Evolutionary conservation across 148 eudicot genomes (phyloP).

Genomic region (Diospyros kaki): DNA sequence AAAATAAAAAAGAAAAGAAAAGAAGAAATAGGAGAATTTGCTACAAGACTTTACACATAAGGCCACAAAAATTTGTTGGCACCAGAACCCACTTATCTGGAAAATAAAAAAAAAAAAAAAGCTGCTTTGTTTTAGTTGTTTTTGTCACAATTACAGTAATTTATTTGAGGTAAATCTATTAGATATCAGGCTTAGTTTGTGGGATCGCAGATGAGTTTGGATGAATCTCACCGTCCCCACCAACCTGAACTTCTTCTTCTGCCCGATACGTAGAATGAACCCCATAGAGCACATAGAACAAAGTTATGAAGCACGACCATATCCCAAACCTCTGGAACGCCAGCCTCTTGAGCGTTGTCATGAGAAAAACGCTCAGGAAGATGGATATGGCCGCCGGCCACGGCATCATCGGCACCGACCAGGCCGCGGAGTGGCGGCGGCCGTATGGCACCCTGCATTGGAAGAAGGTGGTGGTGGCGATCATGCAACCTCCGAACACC

Average conservation of each 20-base stretch:
- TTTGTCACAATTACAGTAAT: too few relatives aligned
- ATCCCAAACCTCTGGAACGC: constrained; percentile 56
- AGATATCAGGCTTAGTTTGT: constrained; percentile 43
- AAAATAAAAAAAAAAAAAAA: too few relatives aligned
- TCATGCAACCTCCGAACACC: constrained; percentile 25
- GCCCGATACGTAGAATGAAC: constrained; percentile 67
- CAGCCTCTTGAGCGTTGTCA: constrained; percentile 46
- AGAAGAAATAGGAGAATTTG: too few relatives aligned
- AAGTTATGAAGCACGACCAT: constrained; percentile 55
- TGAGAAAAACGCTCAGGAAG: constrained; percentile 63
- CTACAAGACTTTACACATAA: too few relatives aligned
- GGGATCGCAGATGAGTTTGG: constrained; percentile 20
- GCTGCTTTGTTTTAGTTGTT: too few relatives aligned
- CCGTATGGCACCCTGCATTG: constrained; percentile 28
- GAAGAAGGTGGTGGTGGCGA: constrained; percentile 42
- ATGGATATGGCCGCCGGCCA: constrained; percentile 73
- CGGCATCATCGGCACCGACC: constrained; percentile 76
- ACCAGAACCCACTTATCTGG: too few relatives aligned
- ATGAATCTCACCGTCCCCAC: constrained; percentile 20
- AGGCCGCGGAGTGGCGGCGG: background rate
- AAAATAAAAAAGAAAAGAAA: too few relatives aligned
- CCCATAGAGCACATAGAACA: constrained; percentile 64
- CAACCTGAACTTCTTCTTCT: constrained; percentile 35
- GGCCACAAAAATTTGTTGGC: too few relatives aligned
- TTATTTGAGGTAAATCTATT: constrained; percentile 19